Evolutionary conservation across 1,284 basidiomycete species (phyloP).

Genomic region (Moniliella sp.): DNA sequence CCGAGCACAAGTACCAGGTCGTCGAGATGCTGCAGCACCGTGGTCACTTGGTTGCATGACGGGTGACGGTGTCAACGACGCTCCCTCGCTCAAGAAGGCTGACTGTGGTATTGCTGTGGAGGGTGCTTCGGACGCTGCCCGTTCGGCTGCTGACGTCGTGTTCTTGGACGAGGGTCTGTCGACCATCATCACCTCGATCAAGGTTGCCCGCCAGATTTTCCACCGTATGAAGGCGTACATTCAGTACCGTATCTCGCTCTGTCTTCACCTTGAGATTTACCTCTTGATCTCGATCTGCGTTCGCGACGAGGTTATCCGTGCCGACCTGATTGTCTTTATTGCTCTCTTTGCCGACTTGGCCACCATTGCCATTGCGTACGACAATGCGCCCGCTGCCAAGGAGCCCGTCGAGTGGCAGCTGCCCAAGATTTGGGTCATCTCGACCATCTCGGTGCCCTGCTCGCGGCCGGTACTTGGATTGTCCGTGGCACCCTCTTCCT

Average conservation of each 20-base stretch:
- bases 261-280: conserved; percentile 43
- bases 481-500: conserved; percentile 40
- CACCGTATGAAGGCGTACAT: conserved; percentile 43
- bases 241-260: conserved; percentile 36
- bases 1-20: conserved; percentile 42
- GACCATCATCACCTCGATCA: conserved; percentile 42
- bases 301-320: conserved; percentile 41
- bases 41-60: conserved; percentile 43
- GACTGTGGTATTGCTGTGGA: conserved; percentile 41
- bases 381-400: conserved; percentile 39
- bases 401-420: conserved; percentile 43
- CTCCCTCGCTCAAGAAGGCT: conserved; percentile 39
- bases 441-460: conserved; percentile 37
- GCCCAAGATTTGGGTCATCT: conserved; percentile 43
- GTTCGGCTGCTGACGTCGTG: conserved; percentile 40
- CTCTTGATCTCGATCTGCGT: conserved; percentile 40
- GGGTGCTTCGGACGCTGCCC: conserved; percentile 39
- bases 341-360: conserved; percentile 42
- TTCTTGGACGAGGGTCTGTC: conserved; percentile 40
- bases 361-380: conserved; percentile 41
- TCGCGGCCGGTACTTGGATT: conserved; percentile 42
- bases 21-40: conserved; percentile 41
- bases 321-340: conserved; percentile 42
- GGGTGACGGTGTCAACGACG: conserved; percentile 36
- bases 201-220: conserved; percentile 43